Evolutionary conservation across 768 basidiomycete genomes (phyloP).

Genomic region (Pisolithus microcarpus): DNA sequence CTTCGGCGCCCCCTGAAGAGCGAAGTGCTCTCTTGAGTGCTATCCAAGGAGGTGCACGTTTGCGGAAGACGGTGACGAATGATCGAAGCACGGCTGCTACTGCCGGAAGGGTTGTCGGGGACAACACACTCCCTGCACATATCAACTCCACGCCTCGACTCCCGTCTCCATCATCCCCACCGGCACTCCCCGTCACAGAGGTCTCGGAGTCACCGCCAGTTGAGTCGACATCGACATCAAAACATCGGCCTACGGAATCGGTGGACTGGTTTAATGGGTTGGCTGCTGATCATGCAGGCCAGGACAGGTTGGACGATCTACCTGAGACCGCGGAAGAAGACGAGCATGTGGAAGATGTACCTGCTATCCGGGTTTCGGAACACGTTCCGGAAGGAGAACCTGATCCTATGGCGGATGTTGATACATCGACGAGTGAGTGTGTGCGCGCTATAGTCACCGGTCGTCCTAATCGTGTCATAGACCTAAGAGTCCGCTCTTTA

Average conservation of each 20-base stretch:
- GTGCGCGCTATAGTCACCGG: background rate
- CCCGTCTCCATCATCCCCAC: constrained; percentile 13
- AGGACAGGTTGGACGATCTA: constrained; percentile 35
- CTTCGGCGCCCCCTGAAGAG: constrained; percentile 37
- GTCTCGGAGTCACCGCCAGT: constrained; percentile 8
- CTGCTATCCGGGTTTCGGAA: constrained; percentile 53
- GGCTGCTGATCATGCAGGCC: constrained; percentile 53
- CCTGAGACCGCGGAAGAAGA: constrained; percentile 57
- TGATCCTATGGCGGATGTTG: constrained; percentile 67
- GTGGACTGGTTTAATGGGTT: constrained; percentile 90
- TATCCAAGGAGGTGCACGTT: constrained; percentile 68
- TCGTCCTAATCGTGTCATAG: constrained; percentile 31
- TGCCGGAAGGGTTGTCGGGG: constrained; percentile 76
- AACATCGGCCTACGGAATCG: constrained; percentile 57
- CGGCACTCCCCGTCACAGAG: background rate
- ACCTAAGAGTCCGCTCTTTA: constrained; percentile 68
- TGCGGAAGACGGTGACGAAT: constrained; percentile 73
- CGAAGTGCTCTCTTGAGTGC: constrained; percentile 64
- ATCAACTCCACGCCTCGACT: constrained; percentile 46
- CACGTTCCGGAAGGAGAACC: constrained; percentile 30
- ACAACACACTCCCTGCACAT: constrained; percentile 61
- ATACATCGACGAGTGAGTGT: constrained; percentile 52
- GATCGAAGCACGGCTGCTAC: constrained; percentile 70
- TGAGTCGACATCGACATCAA: constrained; percentile 11
- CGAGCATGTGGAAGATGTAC: constrained; percentile 33